Percentiles rank a stretch among this genome's conserved stretches.
These are phyloP conservation scores for Musa schizocarpa DNA, from an alignment of 176 grass and related monocot species.

Conservation along the genomic window DNA sequence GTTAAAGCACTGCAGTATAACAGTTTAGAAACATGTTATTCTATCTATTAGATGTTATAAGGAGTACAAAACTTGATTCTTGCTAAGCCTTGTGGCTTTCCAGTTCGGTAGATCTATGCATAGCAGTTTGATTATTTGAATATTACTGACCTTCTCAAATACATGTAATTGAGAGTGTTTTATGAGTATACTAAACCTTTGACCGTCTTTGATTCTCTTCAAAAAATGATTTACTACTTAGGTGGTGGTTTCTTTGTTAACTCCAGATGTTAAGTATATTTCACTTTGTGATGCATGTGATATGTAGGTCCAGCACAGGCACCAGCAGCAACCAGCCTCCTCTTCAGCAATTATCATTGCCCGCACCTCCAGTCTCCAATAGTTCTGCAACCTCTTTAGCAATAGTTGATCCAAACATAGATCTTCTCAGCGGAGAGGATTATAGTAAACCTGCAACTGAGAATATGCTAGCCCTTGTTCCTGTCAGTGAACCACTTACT, in stretches of 20 bases:
- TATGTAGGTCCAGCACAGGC: constrained; percentile 35
- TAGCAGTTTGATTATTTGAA: background rate
- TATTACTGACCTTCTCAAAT: too few relatives aligned
- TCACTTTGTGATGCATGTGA: background rate
- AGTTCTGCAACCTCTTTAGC: constrained; percentile 29
- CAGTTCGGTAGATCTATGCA: background rate
- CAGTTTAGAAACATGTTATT: background rate
- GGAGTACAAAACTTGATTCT: too few relatives aligned
- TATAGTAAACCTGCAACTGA: constrained; percentile 58
- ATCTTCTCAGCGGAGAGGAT: constrained; percentile 76
- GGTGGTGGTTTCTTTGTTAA: too few relatives aligned
- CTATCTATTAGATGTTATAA: too few relatives aligned
- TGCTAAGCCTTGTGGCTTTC: too few relatives aligned
- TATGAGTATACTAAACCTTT: too few relatives aligned
- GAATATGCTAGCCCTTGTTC: constrained; percentile 59
- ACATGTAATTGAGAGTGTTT: too few relatives aligned
- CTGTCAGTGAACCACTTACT: constrained; percentile 33
- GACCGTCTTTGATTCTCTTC: background rate
- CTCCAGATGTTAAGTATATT: too few relatives aligned
- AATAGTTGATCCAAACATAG: constrained; percentile 42
- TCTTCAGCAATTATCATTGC: constrained; percentile 58
- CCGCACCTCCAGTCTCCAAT: constrained; percentile 41
- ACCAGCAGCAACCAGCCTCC: constrained; percentile 44
- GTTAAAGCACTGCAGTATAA: background rate
- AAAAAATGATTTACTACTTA: background rate